Base-by-base conservation (phyloP, 2,329 filamentous ascomycete genomes). In the Penicillium sp. region DNA sequence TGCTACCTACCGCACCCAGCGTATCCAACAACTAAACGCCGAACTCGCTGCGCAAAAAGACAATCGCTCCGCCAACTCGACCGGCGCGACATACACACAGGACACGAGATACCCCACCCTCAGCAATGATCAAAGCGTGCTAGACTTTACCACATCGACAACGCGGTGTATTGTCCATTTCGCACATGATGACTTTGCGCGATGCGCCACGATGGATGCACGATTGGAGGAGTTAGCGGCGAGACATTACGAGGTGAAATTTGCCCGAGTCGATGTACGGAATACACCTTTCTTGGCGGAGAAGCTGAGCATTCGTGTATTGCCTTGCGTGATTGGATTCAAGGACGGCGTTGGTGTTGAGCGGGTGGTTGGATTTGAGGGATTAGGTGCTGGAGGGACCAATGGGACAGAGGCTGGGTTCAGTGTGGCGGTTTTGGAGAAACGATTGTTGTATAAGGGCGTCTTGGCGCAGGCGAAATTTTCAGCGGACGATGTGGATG, bases 121-220 rank as follows among this genome's bases (percentile, higher is more conserved):
- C 5, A 59, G 64, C 51, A 80, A 80, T 59, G 85, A 88, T 68
- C 84, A 86, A 68, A 70, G 77, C 13, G 71, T 87, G 43, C 80
- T 88, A 69, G 80, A 84, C 61, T 83, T 86, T 61, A 87, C 85
- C 9, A 88, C 85, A 8, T 78, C 79, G 48, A 81, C 80, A 13
- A 80, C 83, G 58, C 74, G 81, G 26, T 86, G 82, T 64, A 77
- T 88, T 1, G 81, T 88, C 25, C 85, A 88, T 68, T 88, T 88
- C 70, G 85, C 82, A 69, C 86, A 88, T 67, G 79, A 84, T 3
- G 85, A 88, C 66, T 88, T 88, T 71, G 78, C 81, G 21, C 81
- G 85, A 54, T 88, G 85, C 71, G 74, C 76, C 11, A 80, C 85
- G 54, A 88, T 88, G 85, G 85, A 88, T 67, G 76, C 75, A 49